phyloP scores from a whole-genome alignment of 2,329 filamentous ascomycete species.

The Talaromyces sp. region DNA sequence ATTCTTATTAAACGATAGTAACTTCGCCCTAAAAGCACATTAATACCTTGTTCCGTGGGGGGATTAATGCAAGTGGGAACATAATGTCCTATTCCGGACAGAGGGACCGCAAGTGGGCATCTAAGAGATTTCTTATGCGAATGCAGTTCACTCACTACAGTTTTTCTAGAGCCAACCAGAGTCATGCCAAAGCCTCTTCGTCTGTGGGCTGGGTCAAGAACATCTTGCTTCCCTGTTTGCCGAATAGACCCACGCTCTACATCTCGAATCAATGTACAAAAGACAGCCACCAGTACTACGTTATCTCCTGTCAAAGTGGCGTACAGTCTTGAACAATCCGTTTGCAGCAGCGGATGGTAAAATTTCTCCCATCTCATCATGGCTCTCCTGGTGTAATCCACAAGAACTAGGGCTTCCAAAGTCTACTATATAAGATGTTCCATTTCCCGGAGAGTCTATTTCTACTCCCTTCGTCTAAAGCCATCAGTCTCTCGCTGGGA shows the following conservation, averaged over 20 bases:
- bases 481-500: constrained; percentile 6
- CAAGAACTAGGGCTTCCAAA: neutral
- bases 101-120: constrained; percentile 4
- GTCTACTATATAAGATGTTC: constrained; percentile 10
- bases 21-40: neutral
- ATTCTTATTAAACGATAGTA: neutral
- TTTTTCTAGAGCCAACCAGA: neutral
- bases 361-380: neutral
- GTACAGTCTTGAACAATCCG: neutral
- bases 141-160: neutral
- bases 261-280: too few species aligned
- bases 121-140: neutral
- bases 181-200: constrained; percentile 1
- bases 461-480: neutral
- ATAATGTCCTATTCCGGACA: constrained; percentile 10
- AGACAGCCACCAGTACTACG: constrained; percentile 5
- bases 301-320: neutral
- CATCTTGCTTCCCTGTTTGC: neutral
- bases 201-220: neutral
- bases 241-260: neutral
- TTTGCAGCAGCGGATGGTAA: constrained; percentile 3
- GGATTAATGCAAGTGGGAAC: neutral
- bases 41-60: neutral
- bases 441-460: neutral
- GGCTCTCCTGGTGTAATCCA: neutral